These are phyloP conservation scores for Chaetoceros tenuissimus DNA, from an alignment of 108 stramenopile genomes.

Conservation along the genomic window DNA sequence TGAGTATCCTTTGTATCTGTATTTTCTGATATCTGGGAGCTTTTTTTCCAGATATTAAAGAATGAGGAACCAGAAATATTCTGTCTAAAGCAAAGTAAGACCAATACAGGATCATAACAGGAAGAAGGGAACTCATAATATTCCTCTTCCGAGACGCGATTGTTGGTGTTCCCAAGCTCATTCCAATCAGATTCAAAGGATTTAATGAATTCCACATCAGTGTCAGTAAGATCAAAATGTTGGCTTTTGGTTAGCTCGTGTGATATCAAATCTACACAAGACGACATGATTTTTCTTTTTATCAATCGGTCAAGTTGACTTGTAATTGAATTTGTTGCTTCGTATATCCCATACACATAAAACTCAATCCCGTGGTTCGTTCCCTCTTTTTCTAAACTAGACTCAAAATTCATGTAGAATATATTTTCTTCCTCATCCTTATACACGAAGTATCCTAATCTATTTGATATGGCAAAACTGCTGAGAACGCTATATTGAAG, in stretches of 20 bases:
- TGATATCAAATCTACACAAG: conserved; percentile 52
- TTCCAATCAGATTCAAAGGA: conserved; percentile 38
- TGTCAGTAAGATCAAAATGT: conserved; percentile 32
- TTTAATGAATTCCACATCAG: conserved; percentile 55
- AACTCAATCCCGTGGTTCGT: conserved; percentile 35
- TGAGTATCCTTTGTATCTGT: conserved; percentile 8
- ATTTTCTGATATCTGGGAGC: conserved; percentile 1
- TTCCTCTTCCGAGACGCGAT: conserved; percentile 7
- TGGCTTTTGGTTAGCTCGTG: conserved; percentile 68
- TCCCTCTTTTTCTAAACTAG: conserved; percentile 12
- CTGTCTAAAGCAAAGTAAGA: conserved; percentile 61
- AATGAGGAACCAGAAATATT: conserved; percentile 66
- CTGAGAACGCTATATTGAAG: conserved; percentile 60
- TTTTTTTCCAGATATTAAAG: conserved; percentile 34
- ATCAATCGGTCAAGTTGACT: conserved; percentile 51
- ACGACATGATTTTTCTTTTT: conserved; percentile 39
- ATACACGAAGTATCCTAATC: conserved; percentile 54
- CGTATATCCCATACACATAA: conserved; percentile 46
- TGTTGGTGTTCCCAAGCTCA: conserved; percentile 30
- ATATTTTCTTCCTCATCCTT: conserved; percentile 62
- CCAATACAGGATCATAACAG: conserved; percentile 49
- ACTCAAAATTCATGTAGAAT: conserved; percentile 65
- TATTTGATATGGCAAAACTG: conserved; percentile 67
- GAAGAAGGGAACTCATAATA: conserved; percentile 43
- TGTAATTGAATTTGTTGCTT: conserved; percentile 57